phyloP scores from a whole-genome alignment of 192 early-diverging fungal genomes.

The Funneliformis geosporum region DNA sequence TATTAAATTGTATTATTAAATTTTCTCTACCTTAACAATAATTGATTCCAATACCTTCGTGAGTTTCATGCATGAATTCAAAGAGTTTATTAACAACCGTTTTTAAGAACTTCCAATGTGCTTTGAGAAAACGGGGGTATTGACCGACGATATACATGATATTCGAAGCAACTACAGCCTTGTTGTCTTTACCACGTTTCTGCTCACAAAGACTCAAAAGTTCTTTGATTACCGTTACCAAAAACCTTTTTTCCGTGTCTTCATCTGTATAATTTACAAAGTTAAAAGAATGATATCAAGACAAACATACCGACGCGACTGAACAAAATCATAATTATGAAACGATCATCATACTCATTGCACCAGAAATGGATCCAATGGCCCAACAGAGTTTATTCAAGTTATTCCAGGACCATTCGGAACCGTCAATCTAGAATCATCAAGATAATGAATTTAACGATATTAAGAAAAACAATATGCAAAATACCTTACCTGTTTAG shows the following conservation, averaged over 20 bases:
- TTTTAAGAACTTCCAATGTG: conserved; percentile 99
- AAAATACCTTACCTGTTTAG: conserved; percentile 71
- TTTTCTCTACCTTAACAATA: neutral
- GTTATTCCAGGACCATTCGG: conserved; percentile 97
- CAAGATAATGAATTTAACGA: conserved; percentile 8
- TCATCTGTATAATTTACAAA: conserved; percentile 53
- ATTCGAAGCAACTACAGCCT: conserved; percentile 98
- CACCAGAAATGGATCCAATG: conserved; percentile 96
- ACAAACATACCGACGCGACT: neutral
- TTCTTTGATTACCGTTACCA: conserved; percentile 99
- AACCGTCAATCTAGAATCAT: conserved; percentile 77
- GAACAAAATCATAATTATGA: neutral
- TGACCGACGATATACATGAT: conserved; percentile 99
- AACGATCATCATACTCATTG: conserved; percentile 64
- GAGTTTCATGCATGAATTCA: conserved; percentile 99
- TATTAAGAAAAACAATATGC: conserved; percentile 10
- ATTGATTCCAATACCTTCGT: conserved; percentile 56
- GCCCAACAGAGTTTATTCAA: conserved; percentile 99
- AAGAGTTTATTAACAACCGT: conserved; percentile 99
- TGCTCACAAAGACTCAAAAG: conserved; percentile 92
- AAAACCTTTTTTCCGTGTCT: conserved; percentile 95
- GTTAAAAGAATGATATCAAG: neutral
- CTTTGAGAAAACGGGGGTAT: conserved; percentile 99
- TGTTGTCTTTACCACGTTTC: conserved; percentile 99
- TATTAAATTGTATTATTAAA: neutral